phyloP scores from a whole-genome alignment of 2,329 filamentous ascomycete genomes.

The Dendryphion nanum region DNA sequence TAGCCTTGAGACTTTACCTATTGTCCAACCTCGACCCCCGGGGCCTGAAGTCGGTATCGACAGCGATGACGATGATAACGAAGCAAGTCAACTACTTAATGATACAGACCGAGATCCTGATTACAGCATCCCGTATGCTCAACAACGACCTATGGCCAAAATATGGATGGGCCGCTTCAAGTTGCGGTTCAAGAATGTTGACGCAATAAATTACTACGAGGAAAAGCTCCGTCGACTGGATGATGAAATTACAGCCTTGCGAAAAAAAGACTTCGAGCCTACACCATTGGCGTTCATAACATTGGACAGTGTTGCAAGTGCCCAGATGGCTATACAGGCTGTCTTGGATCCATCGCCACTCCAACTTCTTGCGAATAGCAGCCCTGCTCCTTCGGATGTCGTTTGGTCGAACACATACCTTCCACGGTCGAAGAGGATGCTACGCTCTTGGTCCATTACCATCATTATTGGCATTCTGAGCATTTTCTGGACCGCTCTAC shows the following conservation, averaged over 20 bases:
- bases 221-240: conserved; percentile 79
- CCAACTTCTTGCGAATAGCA: conserved; percentile 78
- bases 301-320: conserved; percentile 90
- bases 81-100: conserved; percentile 61
- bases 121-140: conserved; percentile 46
- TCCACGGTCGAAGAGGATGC: conserved; percentile 68
- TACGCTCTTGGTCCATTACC: conserved; percentile 81
- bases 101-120: conserved; percentile 37
- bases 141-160: conserved; percentile 64
- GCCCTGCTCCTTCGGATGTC: conserved; percentile 87
- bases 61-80: conserved; percentile 48
- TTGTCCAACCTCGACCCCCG: conserved; percentile 47
- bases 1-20: conserved; percentile 49
- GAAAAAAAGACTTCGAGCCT: conserved; percentile 72
- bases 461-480: conserved; percentile 78
- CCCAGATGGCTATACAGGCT: conserved; percentile 94
- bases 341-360: conserved; percentile 88
- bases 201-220: conserved; percentile 93
- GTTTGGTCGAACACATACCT: conserved; percentile 94
- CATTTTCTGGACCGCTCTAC: conserved; percentile 81
- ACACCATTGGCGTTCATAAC: conserved; percentile 92
- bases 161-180: conserved; percentile 78
- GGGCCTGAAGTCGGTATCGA: conserved; percentile 26
- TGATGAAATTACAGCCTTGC: conserved; percentile 66
- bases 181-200: conserved; percentile 69